Evolutionary conservation across 805 yeast species (phyloP).

Genomic region (Komagataella ulmi): DNA sequence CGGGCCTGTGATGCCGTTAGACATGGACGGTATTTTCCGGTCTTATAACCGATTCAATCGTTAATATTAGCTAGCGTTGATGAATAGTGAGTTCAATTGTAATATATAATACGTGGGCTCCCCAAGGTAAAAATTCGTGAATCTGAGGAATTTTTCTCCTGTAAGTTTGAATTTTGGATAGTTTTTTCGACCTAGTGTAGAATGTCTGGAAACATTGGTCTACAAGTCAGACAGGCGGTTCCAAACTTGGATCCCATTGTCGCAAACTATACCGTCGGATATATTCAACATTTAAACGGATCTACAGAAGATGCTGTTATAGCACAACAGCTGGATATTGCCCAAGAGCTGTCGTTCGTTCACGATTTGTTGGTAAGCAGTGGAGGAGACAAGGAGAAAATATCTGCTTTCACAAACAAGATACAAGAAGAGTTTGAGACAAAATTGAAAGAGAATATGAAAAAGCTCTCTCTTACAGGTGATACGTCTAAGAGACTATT

Average conservation of each 20-base stretch:
- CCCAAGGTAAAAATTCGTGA: not conserved
- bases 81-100: not conserved
- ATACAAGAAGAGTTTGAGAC: conserved; percentile 34
- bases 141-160: not conserved
- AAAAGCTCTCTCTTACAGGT: conserved; percentile 67
- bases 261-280: conserved; percentile 83
- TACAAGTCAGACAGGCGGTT: conserved; percentile 73
- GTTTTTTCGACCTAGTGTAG: no score
- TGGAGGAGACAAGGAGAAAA: conserved; percentile 57
- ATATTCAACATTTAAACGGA: conserved; percentile 67
- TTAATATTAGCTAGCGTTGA: not conserved
- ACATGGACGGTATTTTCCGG: conserved; percentile 53
- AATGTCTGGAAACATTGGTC: conserved; percentile 19
- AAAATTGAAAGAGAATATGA: conserved; percentile 52
- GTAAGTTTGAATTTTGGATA: not conserved
- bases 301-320: conserved; percentile 75
- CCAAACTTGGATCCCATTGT: conserved; percentile 81
- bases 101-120: not conserved
- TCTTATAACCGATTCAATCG: not conserved
- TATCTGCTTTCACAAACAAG: conserved; percentile 30
- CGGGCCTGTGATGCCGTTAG: conserved; percentile 60
- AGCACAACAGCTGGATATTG: conserved; percentile 56
- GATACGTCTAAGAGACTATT: conserved; percentile 80
- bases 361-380: conserved; percentile 59
- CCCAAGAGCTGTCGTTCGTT: conserved; percentile 56